Evolutionary conservation across 345 rosid species (phyloP), one percentile per base, ranked within the genome.

Genomic region (Syzygium aqueum): DNA sequence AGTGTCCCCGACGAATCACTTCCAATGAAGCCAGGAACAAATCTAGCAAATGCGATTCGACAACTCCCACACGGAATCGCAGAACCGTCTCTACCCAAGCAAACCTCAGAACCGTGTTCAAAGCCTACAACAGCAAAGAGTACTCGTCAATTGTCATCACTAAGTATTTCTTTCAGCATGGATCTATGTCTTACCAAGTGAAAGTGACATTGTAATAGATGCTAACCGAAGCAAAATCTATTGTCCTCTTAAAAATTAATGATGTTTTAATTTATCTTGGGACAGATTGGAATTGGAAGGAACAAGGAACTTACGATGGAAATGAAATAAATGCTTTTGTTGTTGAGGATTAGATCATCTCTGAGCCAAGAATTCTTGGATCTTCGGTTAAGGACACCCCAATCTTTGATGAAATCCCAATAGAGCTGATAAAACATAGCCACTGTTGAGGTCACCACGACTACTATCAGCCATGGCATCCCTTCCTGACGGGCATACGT

Each of bases 401-500:
- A 98, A 37, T 98, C 99, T 92, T 92, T 92, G 67, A 94, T 96
- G 88, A 95, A 98, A 91, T 98, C 99, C 99, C 99, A 98, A 86
- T 98, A 98, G 83, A 98, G 84, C 87, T 98, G 99, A 85, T 98
- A 98, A 83, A 95, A 11, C 15, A 98, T 95, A 5, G 99, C 99
- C 53, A 89, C 85, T 19, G 89, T 92, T 0, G 99, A 95, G 89
- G 97, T 96, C 25, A 91, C 90, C 86, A 96, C 78, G 63, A 94
- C 99, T 30, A 93, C 51, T 30, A 88, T 82, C 73, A 97, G 86
- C 98, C 98, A 97, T 15, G 91, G 65, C 6, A 77, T 37, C 84
- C 85, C 89, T 84, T 87, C 90, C 82, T 94, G 92, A 88, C 91
- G 92, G 11, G 94, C 92, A 85, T 95, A 97, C 61, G 96, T 95